Base-by-base conservation (phyloP, 2,329 filamentous ascomycete species). In the Botrytis deweyae region DNA sequence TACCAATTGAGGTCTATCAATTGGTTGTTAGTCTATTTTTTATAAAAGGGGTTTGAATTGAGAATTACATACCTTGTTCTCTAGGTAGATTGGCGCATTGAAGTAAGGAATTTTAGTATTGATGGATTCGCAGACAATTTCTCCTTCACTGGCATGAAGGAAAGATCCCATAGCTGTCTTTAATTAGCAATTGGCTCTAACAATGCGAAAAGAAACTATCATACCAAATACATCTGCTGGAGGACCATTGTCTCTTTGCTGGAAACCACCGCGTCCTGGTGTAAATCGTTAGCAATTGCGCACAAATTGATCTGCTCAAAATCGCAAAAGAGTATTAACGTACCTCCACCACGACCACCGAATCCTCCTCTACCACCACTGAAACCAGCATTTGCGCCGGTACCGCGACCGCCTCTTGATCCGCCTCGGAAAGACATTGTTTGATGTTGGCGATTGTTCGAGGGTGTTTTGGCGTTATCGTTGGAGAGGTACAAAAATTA, bases 81-180 rank as follows among this genome's bases (percentile, higher is more conserved):
- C 95, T 81, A 98, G 92, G 86, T 96, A 99, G 84, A 99, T 97
- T 79, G 94, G 94, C 76, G 96, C 96, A 87, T 98, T 98, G 91
- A 99, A 99, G 87, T 97, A 97, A 76, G 96, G 96, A 77, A 99
- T 92, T 86, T 98, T 98, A 80, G 92, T 87, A 87, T 98, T 98
- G 84, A 92, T 92, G 79, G 93, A 97, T 84, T 94, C 91, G 92
- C 95, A 98, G 79, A 99, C 92, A 88, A 99, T 96, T 85, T 99
- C 96, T 83, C 95, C 95, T 85, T 99, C 96, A 86, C 93, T 95
- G 74, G 94, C 91, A 86, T 99, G 96, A 83, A 98, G 85, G 85
- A 98, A 97, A 78, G 89, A 90, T 84, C 96, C 96, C 92, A 99
- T 94, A 86, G 98, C 96, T 91, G 68, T 18, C 36, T 12, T 59